Evolutionary conservation across 495 filamentous ascomycete species (phyloP).

Genomic region (Aspergillus funiculosus): DNA sequence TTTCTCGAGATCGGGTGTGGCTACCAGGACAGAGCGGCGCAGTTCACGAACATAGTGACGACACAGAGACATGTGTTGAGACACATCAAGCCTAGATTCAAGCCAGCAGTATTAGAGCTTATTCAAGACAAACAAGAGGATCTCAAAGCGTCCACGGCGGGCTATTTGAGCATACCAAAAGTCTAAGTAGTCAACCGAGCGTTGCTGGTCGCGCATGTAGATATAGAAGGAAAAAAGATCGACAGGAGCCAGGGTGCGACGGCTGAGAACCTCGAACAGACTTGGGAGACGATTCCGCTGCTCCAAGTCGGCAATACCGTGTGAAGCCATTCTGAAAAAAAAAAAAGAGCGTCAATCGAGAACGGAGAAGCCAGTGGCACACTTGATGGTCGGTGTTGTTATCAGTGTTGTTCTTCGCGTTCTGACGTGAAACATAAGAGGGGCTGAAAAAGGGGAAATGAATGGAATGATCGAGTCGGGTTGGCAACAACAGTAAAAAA

Average conservation of each 20-base stretch:
- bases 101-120: too few relatives aligned
- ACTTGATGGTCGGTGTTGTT: neutral
- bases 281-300: conserved; percentile 82
- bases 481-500: conserved; percentile 10
- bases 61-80: conserved; percentile 96
- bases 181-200: conserved; percentile 95
- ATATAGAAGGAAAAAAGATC: conserved; percentile 99
- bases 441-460: conserved; percentile 20
- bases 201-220: conserved; percentile 97
- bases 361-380: neutral
- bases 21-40: conserved; percentile 84
- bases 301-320: conserved; percentile 31
- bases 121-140: too few relatives aligned
- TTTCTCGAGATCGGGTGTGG: conserved; percentile 86
- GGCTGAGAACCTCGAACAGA: conserved; percentile 88
- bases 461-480: conserved; percentile 11
- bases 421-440: conserved; percentile 7
- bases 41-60: conserved; percentile 96
- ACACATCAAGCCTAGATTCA: conserved; percentile 87
- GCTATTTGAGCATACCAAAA: conserved; percentile 65
- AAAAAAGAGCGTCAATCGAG: neutral
- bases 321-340: conserved; percentile 30
- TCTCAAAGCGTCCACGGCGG: too few relatives aligned
- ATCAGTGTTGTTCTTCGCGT: conserved; percentile 2
- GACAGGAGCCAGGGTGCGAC: conserved; percentile 84